Percentiles rank a stretch among this genome's conserved stretches.
phyloP scores from a whole-genome alignment of 495 filamentous ascomycete species.

The Hyaloscypha hepaticicola region DNA sequence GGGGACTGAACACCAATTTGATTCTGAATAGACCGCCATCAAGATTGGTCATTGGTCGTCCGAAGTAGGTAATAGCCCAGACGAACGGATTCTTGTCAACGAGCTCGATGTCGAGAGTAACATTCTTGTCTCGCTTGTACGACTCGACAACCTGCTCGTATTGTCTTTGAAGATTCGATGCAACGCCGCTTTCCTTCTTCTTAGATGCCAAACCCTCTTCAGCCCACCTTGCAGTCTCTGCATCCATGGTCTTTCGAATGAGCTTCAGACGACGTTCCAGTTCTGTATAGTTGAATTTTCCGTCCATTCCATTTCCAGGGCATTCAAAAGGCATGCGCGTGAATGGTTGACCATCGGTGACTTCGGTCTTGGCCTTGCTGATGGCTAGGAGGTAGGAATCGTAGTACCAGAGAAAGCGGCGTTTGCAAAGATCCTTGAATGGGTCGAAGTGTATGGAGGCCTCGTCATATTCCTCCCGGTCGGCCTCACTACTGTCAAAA shows the following conservation, averaged over 20 bases:
- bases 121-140: conserved; percentile 64
- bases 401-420: conserved; percentile 94
- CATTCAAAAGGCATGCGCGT: conserved; percentile 83
- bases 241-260: conserved; percentile 66
- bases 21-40: conserved; percentile 90
- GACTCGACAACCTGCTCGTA: conserved; percentile 78
- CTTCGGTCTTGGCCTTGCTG: conserved; percentile 56
- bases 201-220: conserved; percentile 61
- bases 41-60: conserved; percentile 87
- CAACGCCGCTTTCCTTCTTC: conserved; percentile 67
- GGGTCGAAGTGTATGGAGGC: conserved; percentile 61
- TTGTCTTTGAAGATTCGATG: conserved; percentile 78
- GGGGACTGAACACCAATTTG: conserved; percentile 77
- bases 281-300: conserved; percentile 78
- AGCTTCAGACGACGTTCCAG: conserved; percentile 64
- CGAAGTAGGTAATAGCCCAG: conserved; percentile 76
- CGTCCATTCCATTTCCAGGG: conserved; percentile 77
- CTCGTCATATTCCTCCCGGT: conserved; percentile 48
- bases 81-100: conserved; percentile 69
- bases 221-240: conserved; percentile 72
- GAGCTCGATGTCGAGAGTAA: conserved; percentile 71
- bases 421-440: conserved; percentile 88
- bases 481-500: conserved; percentile 46
- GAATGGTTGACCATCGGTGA: conserved; percentile 62
- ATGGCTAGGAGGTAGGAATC: conserved; percentile 77